phyloP scores from a whole-genome alignment of 495 filamentous ascomycete genomes.

The Penicillium subrubescens region DNA sequence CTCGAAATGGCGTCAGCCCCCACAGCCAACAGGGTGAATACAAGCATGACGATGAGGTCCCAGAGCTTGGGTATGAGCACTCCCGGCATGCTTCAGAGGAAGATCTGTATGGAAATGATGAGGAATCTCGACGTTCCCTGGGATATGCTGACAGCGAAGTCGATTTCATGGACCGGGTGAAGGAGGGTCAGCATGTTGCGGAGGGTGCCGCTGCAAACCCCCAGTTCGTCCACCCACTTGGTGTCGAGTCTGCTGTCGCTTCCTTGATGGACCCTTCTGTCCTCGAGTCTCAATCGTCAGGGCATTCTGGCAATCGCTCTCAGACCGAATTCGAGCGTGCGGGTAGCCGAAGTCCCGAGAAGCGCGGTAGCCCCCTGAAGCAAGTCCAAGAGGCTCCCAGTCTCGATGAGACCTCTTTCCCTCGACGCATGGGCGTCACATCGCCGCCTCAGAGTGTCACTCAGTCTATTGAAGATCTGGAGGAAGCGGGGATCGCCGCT shows the following conservation, averaged over 20 bases:
- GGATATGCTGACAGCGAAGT: constrained; percentile 69
- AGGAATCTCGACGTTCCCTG: constrained; percentile 56
- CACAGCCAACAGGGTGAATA: constrained; percentile 49
- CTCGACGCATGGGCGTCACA: constrained; percentile 50
- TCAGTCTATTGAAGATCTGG: constrained; percentile 58
- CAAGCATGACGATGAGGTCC: constrained; percentile 33
- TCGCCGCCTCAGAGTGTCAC: constrained; percentile 81
- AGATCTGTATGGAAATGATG: constrained; percentile 49
- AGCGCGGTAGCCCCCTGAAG: constrained; percentile 48
- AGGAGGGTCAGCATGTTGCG: constrained; percentile 65
- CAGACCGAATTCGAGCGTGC: constrained; percentile 37
- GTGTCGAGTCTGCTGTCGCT: constrained; percentile 84
- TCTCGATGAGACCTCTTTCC: constrained; percentile 48
- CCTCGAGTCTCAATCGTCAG: constrained; percentile 40
- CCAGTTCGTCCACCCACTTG: constrained; percentile 69
- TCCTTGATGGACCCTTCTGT: constrained; percentile 81
- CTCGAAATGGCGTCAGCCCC: constrained; percentile 53
- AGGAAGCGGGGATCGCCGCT: constrained; percentile 57
- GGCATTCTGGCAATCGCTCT: constrained; percentile 39
- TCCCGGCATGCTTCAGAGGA: constrained; percentile 28
- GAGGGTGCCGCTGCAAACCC: constrained; percentile 70
- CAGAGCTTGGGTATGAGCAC: constrained; percentile 44
- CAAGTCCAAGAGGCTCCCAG: constrained; percentile 45
- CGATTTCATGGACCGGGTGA: constrained; percentile 59
- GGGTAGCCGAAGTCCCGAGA: constrained; percentile 25